These are phyloP conservation scores for Suhomyces anneliseae DNA, from an alignment of 1,139 yeast genomes.

Conservation along the genomic window DNA sequence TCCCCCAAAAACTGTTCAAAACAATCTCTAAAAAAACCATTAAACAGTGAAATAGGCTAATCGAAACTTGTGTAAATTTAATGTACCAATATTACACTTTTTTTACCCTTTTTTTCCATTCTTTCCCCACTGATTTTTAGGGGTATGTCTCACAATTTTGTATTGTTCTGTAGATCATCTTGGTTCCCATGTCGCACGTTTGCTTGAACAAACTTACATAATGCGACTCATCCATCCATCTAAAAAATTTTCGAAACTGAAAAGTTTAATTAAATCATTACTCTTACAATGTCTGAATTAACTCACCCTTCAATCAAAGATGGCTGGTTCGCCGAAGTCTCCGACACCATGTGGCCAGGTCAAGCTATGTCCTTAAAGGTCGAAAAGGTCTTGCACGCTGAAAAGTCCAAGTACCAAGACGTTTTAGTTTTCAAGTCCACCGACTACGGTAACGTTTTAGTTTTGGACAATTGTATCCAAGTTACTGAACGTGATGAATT, in stretches of 20 bases:
- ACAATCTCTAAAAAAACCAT: too few relatives aligned
- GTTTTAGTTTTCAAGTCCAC: slow-evolving; percentile 83
- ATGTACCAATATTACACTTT: too few relatives aligned
- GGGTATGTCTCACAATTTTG: too few relatives aligned
- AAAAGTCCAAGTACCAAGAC: slow-evolving; percentile 78
- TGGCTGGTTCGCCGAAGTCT: slow-evolving; percentile 91
- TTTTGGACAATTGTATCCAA: slow-evolving; percentile 87
- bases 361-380: slow-evolving; percentile 88
- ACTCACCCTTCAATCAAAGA: slow-evolving; percentile 71
- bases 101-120: too few relatives aligned
- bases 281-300: slow-evolving; percentile 36
- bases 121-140: too few relatives aligned
- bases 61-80: too few relatives aligned
- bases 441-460: slow-evolving; percentile 87
- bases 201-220: too few relatives aligned
- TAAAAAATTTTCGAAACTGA: background rate
- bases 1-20: too few relatives aligned
- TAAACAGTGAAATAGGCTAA: too few relatives aligned
- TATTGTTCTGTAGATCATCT: too few relatives aligned
- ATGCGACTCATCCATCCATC: too few relatives aligned
- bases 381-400: slow-evolving; percentile 76
- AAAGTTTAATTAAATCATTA: background rate
- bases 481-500: slow-evolving; percentile 94
- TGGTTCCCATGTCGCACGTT: too few relatives aligned
- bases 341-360: slow-evolving; percentile 93